Percentiles rank a stretch among this genome's conserved stretches.
phyloP scores from a whole-genome alignment of 176 grass and related monocot genomes.

The Typha latifolia region DNA sequence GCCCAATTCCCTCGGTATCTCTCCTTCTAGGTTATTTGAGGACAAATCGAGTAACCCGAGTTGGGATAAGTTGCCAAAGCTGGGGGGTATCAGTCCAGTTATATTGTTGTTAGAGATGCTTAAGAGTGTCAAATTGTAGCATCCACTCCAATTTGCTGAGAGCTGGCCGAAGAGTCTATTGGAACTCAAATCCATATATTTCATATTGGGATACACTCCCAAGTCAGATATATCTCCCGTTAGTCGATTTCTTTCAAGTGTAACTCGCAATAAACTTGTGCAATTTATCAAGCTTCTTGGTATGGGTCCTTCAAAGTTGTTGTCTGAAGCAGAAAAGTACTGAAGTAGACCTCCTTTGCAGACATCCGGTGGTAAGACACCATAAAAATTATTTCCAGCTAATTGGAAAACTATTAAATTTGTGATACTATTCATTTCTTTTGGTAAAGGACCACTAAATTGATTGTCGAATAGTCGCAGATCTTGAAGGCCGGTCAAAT shows the following conservation, averaged over 20 bases:
- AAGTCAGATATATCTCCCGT: too few relatives aligned
- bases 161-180: too few relatives aligned
- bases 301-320: background rate
- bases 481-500: background rate
- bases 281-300: slow-evolving; percentile 5
- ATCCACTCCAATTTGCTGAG: too few relatives aligned
- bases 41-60: slow-evolving; percentile 1
- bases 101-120: too few relatives aligned
- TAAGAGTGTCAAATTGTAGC: too few relatives aligned
- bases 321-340: too few relatives aligned
- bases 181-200: too few relatives aligned
- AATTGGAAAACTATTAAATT: slow-evolving; percentile 7
- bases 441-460: background rate
- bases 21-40: slow-evolving; percentile 6
- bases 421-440: slow-evolving; percentile 15
- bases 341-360: background rate
- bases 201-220: background rate
- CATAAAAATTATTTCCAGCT: slow-evolving; percentile 6
- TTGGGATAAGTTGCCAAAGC: slow-evolving; percentile 15
- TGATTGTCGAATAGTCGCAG: background rate
- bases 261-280: background rate
- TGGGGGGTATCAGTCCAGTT: slow-evolving; percentile 15
- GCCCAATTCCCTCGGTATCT: background rate
- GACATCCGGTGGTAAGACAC: background rate
- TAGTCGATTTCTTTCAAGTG: slow-evolving; percentile 17